Evolutionary conservation across 176 grass and related monocot species (phyloP).

Genomic region (Hordeum marinum): DNA sequence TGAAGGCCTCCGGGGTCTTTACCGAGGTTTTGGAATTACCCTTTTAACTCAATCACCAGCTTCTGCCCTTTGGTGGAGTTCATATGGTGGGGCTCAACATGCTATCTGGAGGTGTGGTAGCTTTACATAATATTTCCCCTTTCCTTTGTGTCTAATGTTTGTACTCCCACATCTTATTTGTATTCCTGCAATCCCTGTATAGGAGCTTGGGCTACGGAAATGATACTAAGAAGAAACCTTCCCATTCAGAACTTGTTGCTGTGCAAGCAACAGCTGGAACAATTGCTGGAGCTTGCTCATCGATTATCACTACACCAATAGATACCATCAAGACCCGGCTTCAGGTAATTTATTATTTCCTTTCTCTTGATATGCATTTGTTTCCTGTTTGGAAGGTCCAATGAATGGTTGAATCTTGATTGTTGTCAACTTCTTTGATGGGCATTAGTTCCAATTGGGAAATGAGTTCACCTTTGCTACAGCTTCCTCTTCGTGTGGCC

Average conservation of each 20-base stretch:
- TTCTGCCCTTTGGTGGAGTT: constrained; percentile 97
- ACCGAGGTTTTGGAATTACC: constrained; percentile 92
- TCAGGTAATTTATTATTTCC: constrained; percentile 50
- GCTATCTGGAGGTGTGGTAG: constrained; percentile 76
- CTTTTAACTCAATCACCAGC: constrained; percentile 84
- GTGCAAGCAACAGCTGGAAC: constrained; percentile 95
- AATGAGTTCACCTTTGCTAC: neutral
- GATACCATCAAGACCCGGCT: constrained; percentile 96
- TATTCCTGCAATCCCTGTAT: constrained; percentile 18
- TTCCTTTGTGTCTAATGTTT: neutral
- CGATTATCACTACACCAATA: constrained; percentile 87
- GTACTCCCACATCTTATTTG: neutral
- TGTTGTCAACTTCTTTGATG: neutral
- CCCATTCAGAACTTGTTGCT: constrained; percentile 62
- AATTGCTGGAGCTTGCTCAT: constrained; percentile 91
- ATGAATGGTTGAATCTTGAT: neutral
- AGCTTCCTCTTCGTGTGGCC: neutral
- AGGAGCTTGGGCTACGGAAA: constrained; percentile 88
- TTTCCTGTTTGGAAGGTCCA: neutral
- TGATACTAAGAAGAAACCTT: constrained; percentile 66
- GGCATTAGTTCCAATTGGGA: neutral
- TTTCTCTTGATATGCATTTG: constrained; percentile 4
- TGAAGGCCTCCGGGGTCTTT: constrained; percentile 80
- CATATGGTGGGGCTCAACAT: constrained; percentile 87
- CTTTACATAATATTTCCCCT: constrained; percentile 8